Base-by-base conservation (phyloP, 345 rosid genomes). In the Atalantia buxifolia region DNA sequence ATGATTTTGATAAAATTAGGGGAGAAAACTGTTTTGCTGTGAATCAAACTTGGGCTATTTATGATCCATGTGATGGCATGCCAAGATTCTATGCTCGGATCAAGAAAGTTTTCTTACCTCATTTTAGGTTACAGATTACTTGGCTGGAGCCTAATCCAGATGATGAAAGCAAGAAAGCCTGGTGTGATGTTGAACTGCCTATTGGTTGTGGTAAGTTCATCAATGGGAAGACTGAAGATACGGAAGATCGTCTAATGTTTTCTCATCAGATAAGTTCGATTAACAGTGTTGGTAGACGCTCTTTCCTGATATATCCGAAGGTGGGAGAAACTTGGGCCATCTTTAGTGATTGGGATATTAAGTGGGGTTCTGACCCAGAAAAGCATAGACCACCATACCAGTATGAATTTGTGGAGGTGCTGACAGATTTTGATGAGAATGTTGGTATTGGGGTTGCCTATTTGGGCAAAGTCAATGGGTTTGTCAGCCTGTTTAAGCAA, bases 311-410 rank as follows among this genome's bases (percentile, higher is more conserved):
- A 48, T 89, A 90, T 84, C 99, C 97, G 80, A 83, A 83, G 74
- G 85, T 74, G 70, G 97, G 98, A 68, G 98, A 95, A 82, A 85
- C 85, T 59, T 95, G 99, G 99, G 98, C 99, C 60, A 77, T 93
- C 67, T 95, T 88, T 78, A 91, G 84, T 85, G 83, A 88, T 60
- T 90, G 98, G 98, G 83, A 92, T 82, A 78, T 81, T 30, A 87
- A 80, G 48, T 91, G 94, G 95, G 75, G 64, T 77, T 72, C 83
- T 19, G 80, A 85, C 60, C 87, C 87, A 62, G 88, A 83, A 60
- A 86, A 86, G 65, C 88, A 86, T 83, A 68, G 77, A 70, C 79
- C 82, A 55, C 82, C 90, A 40, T 89, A 83, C 71, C 79, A 80
- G 69, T 95, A 68, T 84, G 95, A 93, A 81, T 87, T 83, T 83